Conservation (phyloP, 768 basidiomycete genomes). For the Tubosaeta sp. region DNA sequence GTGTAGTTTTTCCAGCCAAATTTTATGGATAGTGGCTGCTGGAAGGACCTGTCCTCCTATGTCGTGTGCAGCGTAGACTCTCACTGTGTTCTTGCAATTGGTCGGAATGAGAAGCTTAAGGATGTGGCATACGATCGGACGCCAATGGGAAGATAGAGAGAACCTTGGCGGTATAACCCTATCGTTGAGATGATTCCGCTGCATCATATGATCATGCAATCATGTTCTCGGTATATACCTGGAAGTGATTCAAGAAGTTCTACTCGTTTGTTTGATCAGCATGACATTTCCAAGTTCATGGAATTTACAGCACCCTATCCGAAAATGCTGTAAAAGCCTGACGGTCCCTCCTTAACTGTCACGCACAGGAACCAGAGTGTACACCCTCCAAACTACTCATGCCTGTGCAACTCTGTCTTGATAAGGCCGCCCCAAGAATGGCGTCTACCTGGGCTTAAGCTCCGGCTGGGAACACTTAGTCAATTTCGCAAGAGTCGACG, state of each 20-base stretch:
- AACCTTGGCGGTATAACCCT: background rate
- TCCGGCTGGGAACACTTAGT: slow-evolving; percentile 46
- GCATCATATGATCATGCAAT: no score
- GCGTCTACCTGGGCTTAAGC: slow-evolving; percentile 42
- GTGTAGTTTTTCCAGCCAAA: no score
- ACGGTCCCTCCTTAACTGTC: slow-evolving; percentile 47
- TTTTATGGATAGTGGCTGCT: no score
- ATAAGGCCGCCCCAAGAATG: slow-evolving; percentile 45
- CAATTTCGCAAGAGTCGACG: slow-evolving; percentile 57
- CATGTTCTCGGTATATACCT: no score
- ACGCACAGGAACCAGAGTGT: slow-evolving; percentile 51
- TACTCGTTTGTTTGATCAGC: no score
- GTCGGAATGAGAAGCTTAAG: background rate
- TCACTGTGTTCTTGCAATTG: background rate
- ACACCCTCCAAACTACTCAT: slow-evolving; percentile 45
- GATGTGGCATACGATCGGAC: background rate
- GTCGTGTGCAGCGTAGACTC: no score
- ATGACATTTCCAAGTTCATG: no score
- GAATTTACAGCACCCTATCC: no score
- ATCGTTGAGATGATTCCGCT: background rate
- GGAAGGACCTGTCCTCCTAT: no score
- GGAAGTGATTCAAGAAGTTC: no score
- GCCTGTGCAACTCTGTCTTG: slow-evolving; percentile 47
- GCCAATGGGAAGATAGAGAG: background rate
- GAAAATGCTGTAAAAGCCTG: no score